phyloP scores from a whole-genome alignment of 139 green algal genomes.

The Micractinium sp. region DNA sequence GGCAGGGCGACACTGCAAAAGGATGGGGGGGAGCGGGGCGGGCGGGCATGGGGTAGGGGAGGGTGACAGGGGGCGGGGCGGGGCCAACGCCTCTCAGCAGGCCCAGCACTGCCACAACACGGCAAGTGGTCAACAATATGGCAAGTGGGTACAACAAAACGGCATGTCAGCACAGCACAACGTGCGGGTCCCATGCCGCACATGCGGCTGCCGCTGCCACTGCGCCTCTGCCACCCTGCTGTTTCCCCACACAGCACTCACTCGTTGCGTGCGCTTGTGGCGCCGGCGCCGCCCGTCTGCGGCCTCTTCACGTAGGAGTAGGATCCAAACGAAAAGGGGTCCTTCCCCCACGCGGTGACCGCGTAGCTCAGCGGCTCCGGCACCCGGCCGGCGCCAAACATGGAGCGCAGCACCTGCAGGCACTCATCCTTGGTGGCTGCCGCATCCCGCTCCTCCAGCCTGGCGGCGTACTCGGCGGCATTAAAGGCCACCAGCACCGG shows the following conservation, averaged over 20 bases:
- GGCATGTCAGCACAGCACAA: too few relatives aligned
- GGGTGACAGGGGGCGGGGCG: neutral
- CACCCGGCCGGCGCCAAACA: neutral
- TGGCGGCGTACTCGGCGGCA: slow-evolving; percentile 3
- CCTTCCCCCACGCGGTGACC: slow-evolving; percentile 17
- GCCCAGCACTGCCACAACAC: neutral
- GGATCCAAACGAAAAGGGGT: slow-evolving; percentile 12
- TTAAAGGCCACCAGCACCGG: slow-evolving; percentile 33
- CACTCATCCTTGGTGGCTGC: neutral
- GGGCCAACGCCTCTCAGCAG: too few relatives aligned
- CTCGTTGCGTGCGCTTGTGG: neutral
- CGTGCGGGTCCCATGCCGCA: too few relatives aligned
- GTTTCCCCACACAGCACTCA: neutral
- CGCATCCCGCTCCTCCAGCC: neutral
- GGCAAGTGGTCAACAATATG: neutral
- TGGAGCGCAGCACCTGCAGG: neutral
- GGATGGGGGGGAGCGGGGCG: neutral
- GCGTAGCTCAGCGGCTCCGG: neutral
- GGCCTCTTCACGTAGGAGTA: slow-evolving; percentile 14
- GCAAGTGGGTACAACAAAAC: too few relatives aligned
- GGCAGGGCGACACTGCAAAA: neutral
- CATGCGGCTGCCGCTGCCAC: neutral
- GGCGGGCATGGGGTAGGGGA: neutral
- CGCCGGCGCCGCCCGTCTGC: neutral
- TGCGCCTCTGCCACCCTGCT: too few relatives aligned